Percentiles rank a stretch among this genome's conserved stretches.
Evolutionary conservation across 1,139 yeast genomes (phyloP).

Genomic region (Pichia sp.): DNA sequence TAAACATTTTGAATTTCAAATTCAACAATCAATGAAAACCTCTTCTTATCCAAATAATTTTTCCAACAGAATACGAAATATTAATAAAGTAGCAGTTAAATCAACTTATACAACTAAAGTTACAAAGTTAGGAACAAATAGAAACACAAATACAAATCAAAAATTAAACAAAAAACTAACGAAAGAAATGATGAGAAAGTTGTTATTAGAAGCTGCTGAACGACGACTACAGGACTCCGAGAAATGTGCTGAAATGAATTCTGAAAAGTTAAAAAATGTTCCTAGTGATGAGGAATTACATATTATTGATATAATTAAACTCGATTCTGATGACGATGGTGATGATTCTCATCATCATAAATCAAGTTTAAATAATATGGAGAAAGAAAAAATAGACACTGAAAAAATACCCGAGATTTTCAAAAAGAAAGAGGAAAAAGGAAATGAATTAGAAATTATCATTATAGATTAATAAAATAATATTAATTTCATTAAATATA

Average conservation of each 20-base stretch:
- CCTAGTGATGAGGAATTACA: slow-evolving; percentile 35
- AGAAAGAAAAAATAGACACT: background rate
- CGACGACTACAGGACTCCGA: slow-evolving; percentile 51
- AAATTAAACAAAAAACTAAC: background rate
- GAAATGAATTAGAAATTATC: slow-evolving; percentile 1
- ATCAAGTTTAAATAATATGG: no score
- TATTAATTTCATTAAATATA: background rate
- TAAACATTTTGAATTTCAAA: slow-evolving; percentile 52
- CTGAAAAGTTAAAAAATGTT: slow-evolving; percentile 14
- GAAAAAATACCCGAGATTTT: background rate
- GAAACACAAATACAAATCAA: slow-evolving; percentile 23
- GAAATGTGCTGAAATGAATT: slow-evolving; percentile 38
- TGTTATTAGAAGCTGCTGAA: slow-evolving; percentile 64
- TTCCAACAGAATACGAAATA: background rate
- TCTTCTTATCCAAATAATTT: slow-evolving; percentile 10
- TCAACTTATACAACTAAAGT: slow-evolving; percentile 7
- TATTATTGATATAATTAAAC: slow-evolving; percentile 29
- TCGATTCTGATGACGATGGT: slow-evolving; percentile 10
- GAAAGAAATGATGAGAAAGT: slow-evolving; percentile 30
- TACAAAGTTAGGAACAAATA: slow-evolving; percentile 26
- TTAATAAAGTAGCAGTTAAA: background rate
- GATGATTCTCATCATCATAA: background rate
- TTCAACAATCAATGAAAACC: slow-evolving; percentile 33
- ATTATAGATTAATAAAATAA: slow-evolving; percentile 4
- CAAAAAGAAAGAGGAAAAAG: background rate